These are phyloP conservation scores for Coelastrella sp. DNA, from an alignment of 139 green algal species.

Conservation along the genomic window DNA sequence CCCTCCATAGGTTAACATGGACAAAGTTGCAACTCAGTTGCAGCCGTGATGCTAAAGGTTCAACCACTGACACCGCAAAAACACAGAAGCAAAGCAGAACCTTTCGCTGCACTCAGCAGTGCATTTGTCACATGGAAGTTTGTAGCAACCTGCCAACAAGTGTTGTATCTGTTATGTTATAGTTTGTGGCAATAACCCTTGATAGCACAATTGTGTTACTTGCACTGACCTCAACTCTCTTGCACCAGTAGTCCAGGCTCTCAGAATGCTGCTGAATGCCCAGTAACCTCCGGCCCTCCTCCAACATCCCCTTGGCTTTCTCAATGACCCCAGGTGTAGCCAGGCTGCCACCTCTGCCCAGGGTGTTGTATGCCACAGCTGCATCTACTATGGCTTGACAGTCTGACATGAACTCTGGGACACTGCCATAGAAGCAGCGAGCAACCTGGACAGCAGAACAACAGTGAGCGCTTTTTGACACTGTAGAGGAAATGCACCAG, in stretches of 20 bases:
- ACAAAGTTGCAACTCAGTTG: too few relatives aligned
- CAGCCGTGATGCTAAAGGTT: too few relatives aligned
- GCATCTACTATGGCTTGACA: slow-evolving; percentile 58
- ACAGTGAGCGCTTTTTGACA: background rate
- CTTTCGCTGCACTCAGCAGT: too few relatives aligned
- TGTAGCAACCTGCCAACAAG: too few relatives aligned
- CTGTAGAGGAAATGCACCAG: background rate
- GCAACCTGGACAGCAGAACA: background rate
- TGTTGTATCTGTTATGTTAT: background rate
- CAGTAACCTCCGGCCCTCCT: background rate
- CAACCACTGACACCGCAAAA: too few relatives aligned
- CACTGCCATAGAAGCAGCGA: slow-evolving; percentile 49
- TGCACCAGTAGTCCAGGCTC: background rate
- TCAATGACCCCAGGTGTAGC: background rate
- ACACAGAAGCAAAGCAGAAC: too few relatives aligned
- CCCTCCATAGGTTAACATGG: too few relatives aligned
- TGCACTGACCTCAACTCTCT: background rate
- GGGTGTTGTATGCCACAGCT: slow-evolving; percentile 64
- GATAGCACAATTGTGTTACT: background rate
- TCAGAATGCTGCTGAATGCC: too few relatives aligned
- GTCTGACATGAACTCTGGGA: slow-evolving; percentile 59
- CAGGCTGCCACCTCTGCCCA: slow-evolving; percentile 6
- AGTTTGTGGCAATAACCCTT: background rate
- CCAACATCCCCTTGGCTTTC: background rate
- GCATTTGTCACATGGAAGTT: too few relatives aligned